A percentile compares a stretch with the other conserved stretches of the same genome.
These are phyloP conservation scores for Exophiala phaeomuriformis DNA, from an alignment of 2,329 filamentous ascomycete species.

Conservation along the genomic window DNA sequence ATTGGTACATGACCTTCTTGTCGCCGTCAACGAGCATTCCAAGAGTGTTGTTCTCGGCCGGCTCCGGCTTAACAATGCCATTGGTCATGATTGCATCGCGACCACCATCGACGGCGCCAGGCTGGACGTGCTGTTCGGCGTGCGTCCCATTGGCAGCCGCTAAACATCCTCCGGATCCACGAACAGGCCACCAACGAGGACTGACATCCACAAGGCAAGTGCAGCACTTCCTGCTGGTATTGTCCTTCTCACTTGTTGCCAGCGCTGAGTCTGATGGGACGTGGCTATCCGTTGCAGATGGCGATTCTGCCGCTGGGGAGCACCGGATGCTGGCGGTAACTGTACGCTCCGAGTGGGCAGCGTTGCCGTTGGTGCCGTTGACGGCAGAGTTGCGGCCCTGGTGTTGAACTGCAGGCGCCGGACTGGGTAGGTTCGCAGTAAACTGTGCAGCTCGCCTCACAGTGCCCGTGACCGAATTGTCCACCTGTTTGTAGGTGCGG, in stretches of 20 bases:
- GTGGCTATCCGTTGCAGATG: slow-evolving; percentile 11
- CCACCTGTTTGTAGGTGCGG: slow-evolving; percentile 88
- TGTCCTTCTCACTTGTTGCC: slow-evolving; percentile 4
- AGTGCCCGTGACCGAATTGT: slow-evolving; percentile 81
- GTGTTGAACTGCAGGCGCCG: slow-evolving; percentile 29
- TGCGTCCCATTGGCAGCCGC: slow-evolving; percentile 10
- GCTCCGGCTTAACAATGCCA: slow-evolving; percentile 26
- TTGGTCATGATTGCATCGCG: slow-evolving; percentile 19
- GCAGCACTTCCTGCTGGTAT: slow-evolving; percentile 32
- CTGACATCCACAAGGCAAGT: slow-evolving; percentile 37
- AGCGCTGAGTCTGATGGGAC: slow-evolving; percentile 1
- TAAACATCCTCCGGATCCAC: slow-evolving; percentile 10
- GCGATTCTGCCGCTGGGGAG: slow-evolving; percentile 18
- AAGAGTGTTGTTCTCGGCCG: slow-evolving; percentile 24
- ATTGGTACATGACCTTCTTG: slow-evolving; percentile 52
- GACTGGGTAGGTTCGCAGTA: slow-evolving; percentile 35
- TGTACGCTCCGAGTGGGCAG: slow-evolving; percentile 12
- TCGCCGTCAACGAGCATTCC: slow-evolving; percentile 26
- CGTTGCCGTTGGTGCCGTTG: slow-evolving; percentile 31
- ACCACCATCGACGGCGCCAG: slow-evolving; percentile 1
- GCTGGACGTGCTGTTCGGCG: slow-evolving; percentile 1
- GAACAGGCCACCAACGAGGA: slow-evolving; percentile 55
- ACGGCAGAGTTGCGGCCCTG: slow-evolving; percentile 53
- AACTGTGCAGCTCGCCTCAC: slow-evolving; percentile 80
- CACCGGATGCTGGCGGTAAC: slow-evolving; percentile 27